Evolutionary conservation across 805 yeast genomes (phyloP).

Genomic region (Myxozyma nipponensis): DNA sequence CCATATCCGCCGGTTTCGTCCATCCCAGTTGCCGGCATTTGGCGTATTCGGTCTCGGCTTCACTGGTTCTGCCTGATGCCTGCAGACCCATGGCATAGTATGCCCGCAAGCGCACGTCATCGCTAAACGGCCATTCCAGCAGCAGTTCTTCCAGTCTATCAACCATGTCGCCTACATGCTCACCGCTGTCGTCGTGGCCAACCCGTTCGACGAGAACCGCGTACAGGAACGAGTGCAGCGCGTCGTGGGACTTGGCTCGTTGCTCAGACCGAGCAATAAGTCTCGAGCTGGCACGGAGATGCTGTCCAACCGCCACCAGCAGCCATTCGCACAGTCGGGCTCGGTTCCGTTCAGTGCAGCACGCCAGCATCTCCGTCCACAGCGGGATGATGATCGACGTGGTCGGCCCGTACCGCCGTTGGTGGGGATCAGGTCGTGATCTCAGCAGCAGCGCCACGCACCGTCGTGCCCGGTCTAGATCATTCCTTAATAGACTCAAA

Average conservation of each 20-base stretch:
- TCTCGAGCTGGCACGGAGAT: slow-evolving; percentile 3
- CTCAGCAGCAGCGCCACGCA: not conserved
- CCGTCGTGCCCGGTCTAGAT: slow-evolving; percentile 11
- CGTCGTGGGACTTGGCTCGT: slow-evolving; percentile 3
- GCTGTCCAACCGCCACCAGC: slow-evolving; percentile 10
- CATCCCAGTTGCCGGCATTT: slow-evolving; percentile 10
- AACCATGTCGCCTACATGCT: not conserved
- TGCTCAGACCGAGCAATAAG: slow-evolving; percentile 2
- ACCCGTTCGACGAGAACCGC: slow-evolving; percentile 7
- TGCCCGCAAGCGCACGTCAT: slow-evolving; percentile 13
- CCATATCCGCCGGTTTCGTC: slow-evolving; percentile 7
- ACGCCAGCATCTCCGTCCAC: slow-evolving; percentile 14
- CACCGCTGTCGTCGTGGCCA: not conserved
- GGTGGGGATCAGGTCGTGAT: not conserved
- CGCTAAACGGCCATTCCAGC: slow-evolving; percentile 24
- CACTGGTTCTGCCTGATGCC: slow-evolving; percentile 6
- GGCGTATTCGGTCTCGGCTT: slow-evolving; percentile 8
- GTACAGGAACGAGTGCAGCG: slow-evolving; percentile 4
- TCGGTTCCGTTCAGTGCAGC: slow-evolving; percentile 1
- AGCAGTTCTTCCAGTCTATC: slow-evolving; percentile 20
- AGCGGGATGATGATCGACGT: slow-evolving; percentile 7
- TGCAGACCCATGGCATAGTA: slow-evolving; percentile 18
- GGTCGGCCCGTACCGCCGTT: slow-evolving; percentile 3
- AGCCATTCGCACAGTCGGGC: slow-evolving; percentile 16
- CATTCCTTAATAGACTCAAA: slow-evolving; percentile 15